Base-by-base conservation (phyloP, 257 asterid genomes). In the Eucommia ulmoides region DNA sequence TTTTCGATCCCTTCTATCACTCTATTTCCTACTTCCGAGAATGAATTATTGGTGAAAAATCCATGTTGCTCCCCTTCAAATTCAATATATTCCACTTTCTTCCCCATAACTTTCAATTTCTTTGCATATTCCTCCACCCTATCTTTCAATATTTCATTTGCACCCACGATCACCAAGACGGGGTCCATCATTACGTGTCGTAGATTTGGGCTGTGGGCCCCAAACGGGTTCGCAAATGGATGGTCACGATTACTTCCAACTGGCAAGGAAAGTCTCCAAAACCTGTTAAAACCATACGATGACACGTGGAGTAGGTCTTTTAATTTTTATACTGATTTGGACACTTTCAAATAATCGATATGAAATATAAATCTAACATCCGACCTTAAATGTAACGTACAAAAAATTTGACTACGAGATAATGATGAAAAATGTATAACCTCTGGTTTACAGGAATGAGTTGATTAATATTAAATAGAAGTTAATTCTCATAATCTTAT, bases 211-310 rank as follows among this genome's bases (percentile, higher is more conserved):
- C 63, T 51, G 19, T 29, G 21, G 18, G 67, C 56, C 18, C 72
- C 72, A 25, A 54, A 50, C 18, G 63, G 72, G 52, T 66, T 60
- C 8, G 22, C 67, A 51, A 60, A 11, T 20, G 72, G 63, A 26
- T 66, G 59, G 54, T 66, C 66, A 23, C 29, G 33, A 20, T 33
- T 19, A 2, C 52, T 51, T 17, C 66, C 66, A 3, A 14, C 3
- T 22, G 72, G 72, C 1, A 65, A 3, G 10, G 72, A 46, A 16
- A 65, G 8, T 44, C 72, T 66, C 72, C 72, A 66, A 22, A 55
- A 59, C 18, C 72, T 66, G 45, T 16, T 12, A 7, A 29, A 29
- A 29, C 12, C 12, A 29, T n/a, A n/a, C n/a, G n/a, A n/a, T n/a
- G n/a, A n/a, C n/a, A n/a, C n/a, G n/a, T n/a, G n/a, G n/a, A n/a